Evolutionary conservation across 306 rosid species (phyloP).

Genomic region (Astragalus membranaceus): DNA sequence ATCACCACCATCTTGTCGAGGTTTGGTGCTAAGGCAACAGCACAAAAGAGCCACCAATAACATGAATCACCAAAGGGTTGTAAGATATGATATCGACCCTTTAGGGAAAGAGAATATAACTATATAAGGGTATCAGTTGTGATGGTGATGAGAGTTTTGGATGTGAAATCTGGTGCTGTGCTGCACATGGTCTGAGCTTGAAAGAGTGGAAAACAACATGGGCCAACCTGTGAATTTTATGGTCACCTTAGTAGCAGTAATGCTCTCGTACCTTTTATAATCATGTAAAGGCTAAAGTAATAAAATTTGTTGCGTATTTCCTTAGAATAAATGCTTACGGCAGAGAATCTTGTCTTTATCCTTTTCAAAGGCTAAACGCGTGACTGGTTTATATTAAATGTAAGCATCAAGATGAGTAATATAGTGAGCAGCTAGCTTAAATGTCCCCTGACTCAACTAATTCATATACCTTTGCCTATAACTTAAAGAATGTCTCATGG

Average conservation of each 20-base stretch:
- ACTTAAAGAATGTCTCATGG: too few relatives aligned
- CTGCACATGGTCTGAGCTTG: constrained; percentile 6
- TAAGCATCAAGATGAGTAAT: too few relatives aligned
- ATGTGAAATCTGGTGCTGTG: not conserved
- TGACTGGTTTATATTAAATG: too few relatives aligned
- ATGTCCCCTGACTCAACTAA: too few relatives aligned
- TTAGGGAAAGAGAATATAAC: not conserved
- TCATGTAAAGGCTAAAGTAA: not conserved
- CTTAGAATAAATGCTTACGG: not conserved
- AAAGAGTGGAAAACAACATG: not conserved
- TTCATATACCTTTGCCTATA: too few relatives aligned
- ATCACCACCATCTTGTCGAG: constrained; percentile 32
- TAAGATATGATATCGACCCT: not conserved
- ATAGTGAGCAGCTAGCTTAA: too few relatives aligned
- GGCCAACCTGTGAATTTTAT: constrained; percentile 1
- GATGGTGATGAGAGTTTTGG: not conserved
- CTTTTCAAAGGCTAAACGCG: too few relatives aligned
- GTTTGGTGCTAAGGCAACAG: constrained; percentile 73
- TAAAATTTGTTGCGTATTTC: not conserved
- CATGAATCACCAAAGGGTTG: constrained; percentile 45
- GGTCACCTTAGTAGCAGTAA: not conserved
- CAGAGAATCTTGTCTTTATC: not conserved
- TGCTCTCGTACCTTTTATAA: not conserved
- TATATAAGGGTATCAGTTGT: not conserved
- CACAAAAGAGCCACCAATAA: constrained; percentile 57